phyloP scores from a whole-genome alignment of 2,329 filamentous ascomycete genomes.

The Fusarium penzigii region DNA sequence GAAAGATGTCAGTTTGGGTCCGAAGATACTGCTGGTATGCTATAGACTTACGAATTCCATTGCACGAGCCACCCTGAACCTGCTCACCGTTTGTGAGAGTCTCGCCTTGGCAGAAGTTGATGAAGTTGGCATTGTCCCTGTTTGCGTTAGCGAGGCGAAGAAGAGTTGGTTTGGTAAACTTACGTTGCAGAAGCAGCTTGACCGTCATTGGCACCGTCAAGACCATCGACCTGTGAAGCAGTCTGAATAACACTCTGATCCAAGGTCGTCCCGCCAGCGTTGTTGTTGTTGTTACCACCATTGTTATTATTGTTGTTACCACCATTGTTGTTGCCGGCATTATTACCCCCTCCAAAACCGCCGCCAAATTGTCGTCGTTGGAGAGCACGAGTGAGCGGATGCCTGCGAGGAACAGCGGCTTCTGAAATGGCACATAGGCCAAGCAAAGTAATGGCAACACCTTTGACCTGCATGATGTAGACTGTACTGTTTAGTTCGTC shows the following conservation, averaged over 20 bases:
- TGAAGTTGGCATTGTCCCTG: conserved; percentile 61
- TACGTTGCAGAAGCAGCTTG: conserved; percentile 56
- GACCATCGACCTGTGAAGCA: conserved; percentile 51
- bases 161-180: conserved; percentile 25
- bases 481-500: conserved; percentile 8
- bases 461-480: conserved; percentile 55
- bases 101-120: conserved; percentile 60
- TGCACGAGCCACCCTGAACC: conserved; percentile 60
- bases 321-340: conserved; percentile 8
- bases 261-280: conserved; percentile 38
- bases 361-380: conserved; percentile 43
- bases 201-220: conserved; percentile 44
- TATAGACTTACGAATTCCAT: conserved; percentile 56
- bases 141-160: conserved; percentile 22
- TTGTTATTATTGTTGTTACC: conserved; percentile 19
- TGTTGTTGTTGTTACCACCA: conserved; percentile 25
- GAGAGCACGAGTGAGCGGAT: conserved; percentile 39
- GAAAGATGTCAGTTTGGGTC: conserved; percentile 15
- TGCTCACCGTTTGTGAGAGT: conserved; percentile 63
- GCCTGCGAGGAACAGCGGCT: conserved; percentile 42
- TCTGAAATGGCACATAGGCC: conserved; percentile 48
- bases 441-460: conserved; percentile 49
- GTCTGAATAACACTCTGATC: conserved; percentile 48
- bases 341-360: conserved; percentile 4
- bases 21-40: no score